These are phyloP conservation scores for Penicillium dipodomyicola DNA, from an alignment of 495 filamentous ascomycete species.

Conservation along the genomic window DNA sequence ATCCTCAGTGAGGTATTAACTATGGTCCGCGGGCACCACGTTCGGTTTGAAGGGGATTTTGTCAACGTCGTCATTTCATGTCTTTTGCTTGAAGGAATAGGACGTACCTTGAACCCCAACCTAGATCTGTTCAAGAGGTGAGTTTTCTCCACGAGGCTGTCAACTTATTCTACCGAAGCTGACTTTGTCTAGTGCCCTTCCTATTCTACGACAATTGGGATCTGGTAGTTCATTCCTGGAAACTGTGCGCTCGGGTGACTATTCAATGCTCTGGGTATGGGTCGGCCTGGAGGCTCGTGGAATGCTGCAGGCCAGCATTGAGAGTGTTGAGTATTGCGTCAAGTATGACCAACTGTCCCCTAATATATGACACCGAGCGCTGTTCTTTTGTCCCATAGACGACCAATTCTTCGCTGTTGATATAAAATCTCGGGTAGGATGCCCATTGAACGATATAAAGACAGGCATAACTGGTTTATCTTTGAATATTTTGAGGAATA, in stretches of 20 bases:
- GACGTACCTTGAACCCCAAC: slow-evolving; percentile 78
- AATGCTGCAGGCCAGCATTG: slow-evolving; percentile 82
- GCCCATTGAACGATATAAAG: neutral
- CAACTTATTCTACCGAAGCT: neutral
- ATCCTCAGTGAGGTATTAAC: slow-evolving; percentile 82
- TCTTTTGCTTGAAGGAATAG: slow-evolving; percentile 90
- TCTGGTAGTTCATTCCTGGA: slow-evolving; percentile 53
- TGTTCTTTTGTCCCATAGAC: slow-evolving; percentile 13
- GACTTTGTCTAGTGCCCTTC: slow-evolving; percentile 62
- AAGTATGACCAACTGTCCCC: slow-evolving; percentile 80
- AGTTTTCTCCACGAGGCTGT: slow-evolving; percentile 16
- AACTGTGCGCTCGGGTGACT: slow-evolving; percentile 64
- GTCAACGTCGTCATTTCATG: slow-evolving; percentile 98
- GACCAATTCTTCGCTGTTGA: neutral
- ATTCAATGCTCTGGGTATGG: slow-evolving; percentile 94
- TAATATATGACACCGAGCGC: slow-evolving; percentile 57
- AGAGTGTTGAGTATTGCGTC: slow-evolving; percentile 82
- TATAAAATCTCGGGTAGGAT: slow-evolving; percentile 5
- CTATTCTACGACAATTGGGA: slow-evolving; percentile 86
- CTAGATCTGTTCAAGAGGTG: slow-evolving; percentile 84
- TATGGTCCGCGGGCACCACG: slow-evolving; percentile 94
- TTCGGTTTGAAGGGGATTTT: slow-evolving; percentile 94
- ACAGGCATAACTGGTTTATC: neutral
- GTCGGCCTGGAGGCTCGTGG: slow-evolving; percentile 83
- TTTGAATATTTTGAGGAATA: neutral